These are phyloP conservation scores for Aspergillus kassunensis DNA, from an alignment of 495 filamentous ascomycete genomes.

Conservation along the genomic window DNA sequence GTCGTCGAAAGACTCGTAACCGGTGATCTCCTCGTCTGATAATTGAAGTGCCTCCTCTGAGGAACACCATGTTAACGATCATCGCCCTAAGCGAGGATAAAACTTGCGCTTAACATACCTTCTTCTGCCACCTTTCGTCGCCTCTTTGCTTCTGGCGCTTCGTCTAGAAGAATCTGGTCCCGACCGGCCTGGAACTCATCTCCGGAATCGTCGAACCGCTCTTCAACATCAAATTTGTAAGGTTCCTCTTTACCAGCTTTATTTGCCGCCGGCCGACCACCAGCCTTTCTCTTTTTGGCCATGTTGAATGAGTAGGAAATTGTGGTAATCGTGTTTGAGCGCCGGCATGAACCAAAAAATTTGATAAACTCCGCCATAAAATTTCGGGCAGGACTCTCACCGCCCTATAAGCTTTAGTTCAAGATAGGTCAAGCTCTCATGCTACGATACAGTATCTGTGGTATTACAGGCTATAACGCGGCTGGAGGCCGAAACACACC, in stretches of 20 bases:
- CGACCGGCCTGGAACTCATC: constrained; percentile 84
- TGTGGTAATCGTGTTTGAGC: neutral
- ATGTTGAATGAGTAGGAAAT: constrained; percentile 41
- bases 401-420: constrained; percentile 24
- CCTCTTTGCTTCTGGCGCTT: constrained; percentile 72
- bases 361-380: constrained; percentile 27
- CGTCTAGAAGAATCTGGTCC: constrained; percentile 81
- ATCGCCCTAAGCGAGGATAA: neutral
- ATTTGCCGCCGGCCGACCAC: constrained; percentile 47
- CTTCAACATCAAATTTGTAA: constrained; percentile 55
- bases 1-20: constrained; percentile 50
- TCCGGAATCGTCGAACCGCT: constrained; percentile 85
- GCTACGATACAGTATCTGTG: neutral
- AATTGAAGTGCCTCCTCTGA: constrained; percentile 58
- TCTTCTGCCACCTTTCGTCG: constrained; percentile 61
- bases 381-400: constrained; percentile 32
- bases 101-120: constrained; percentile 35
- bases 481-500: no score
- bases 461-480: neutral
- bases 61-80: constrained; percentile 16
- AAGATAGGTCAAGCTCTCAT: constrained; percentile 4
- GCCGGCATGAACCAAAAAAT: neutral
- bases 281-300: constrained; percentile 78
- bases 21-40: constrained; percentile 87
- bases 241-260: constrained; percentile 34